Base-by-base conservation (phyloP, 2,329 filamentous ascomycete species). In the Metarhizium brunneum region DNA sequence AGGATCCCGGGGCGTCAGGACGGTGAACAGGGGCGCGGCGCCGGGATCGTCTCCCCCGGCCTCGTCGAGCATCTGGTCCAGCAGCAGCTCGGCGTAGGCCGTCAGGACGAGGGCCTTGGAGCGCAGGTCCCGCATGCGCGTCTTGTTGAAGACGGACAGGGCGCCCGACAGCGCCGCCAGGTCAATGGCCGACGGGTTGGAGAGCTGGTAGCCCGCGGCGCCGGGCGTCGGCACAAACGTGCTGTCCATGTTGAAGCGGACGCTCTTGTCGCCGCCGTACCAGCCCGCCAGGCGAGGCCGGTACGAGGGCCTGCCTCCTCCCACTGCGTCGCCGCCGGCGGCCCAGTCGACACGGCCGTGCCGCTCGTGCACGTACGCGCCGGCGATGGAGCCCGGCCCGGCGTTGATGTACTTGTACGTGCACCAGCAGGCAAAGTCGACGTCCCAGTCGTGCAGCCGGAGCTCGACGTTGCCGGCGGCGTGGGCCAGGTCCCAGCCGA, bases 391-490 rank as follows among this genome's bases (percentile, higher is more conserved):
- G 4, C 91, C 91, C 0, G 91, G 90, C 0, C 91, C 91, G 30
- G 85, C 84, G 67, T 95, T 95, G 68, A 95, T 81, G 73, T 96
- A 96, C 73, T 96, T 96, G 78, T 96, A 96, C 18, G 86, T 92
- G 71, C 91, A 96, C 91, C 91, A 96, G 54, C 82, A 88, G 16
- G 92, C 91, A 64, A 95, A 95, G 69, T 96, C 91, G 38, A 95
- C 90, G 61, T 88, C 80, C 91, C 91, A 96, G 63, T 92, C 88
- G 69, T 95, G 90, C 20, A 96, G 77, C 56, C 77, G 72, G 18
- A 96, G 71, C 45, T 87, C 84, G 2, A 95, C 88, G 65, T 96
- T 96, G 36, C 91, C 91, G 25, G 82, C 88, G 0, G 90, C 89
- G 68, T 95, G 90, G 0, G 91, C 91, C 30, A 94, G 83, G 67